Evolutionary conservation across 371 early-diverging fungal genomes (phyloP).

Genomic region (Umbelopsis sp.): DNA sequence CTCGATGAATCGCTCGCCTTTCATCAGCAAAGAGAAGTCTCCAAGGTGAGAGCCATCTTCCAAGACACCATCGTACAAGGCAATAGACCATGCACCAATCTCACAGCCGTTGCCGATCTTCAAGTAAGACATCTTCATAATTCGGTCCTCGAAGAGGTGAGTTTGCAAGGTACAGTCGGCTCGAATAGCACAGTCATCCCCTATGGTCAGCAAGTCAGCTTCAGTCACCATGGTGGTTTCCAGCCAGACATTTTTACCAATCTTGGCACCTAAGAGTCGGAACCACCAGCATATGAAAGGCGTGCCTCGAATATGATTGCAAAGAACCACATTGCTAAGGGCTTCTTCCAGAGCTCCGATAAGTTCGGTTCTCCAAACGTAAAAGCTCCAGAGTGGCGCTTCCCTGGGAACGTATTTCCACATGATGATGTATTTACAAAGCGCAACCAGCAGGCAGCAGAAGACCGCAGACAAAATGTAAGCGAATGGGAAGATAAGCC

Average conservation of each 20-base stretch:
- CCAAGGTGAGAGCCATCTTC: neutral
- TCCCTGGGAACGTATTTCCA: conserved; percentile 5
- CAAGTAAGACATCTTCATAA: conserved; percentile 17
- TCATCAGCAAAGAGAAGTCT: conserved; percentile 10
- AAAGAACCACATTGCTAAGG: neutral
- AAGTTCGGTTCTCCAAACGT: conserved; percentile 6
- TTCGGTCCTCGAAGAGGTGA: conserved; percentile 4
- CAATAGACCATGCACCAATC: neutral
- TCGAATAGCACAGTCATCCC: neutral
- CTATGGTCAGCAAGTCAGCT: conserved; percentile 1
- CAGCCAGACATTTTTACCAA: conserved; percentile 8
- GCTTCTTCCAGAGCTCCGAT: neutral
- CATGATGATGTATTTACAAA: neutral
- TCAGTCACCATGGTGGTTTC: conserved; percentile 8
- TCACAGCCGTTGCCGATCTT: conserved; percentile 9
- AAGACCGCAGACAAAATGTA: neutral
- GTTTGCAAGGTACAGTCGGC: conserved; percentile 16
- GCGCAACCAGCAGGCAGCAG: neutral
- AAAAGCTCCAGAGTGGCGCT: conserved; percentile 12
- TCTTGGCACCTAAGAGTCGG: conserved; percentile 2
- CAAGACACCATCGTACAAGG: conserved; percentile 1
- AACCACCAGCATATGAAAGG: conserved; percentile 6
- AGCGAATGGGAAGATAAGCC: neutral
- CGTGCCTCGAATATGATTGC: conserved; percentile 1
- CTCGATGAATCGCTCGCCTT: neutral